phyloP scores from a whole-genome alignment of 176 grass and related monocot genomes.

The Microstegium vimineum region DNA sequence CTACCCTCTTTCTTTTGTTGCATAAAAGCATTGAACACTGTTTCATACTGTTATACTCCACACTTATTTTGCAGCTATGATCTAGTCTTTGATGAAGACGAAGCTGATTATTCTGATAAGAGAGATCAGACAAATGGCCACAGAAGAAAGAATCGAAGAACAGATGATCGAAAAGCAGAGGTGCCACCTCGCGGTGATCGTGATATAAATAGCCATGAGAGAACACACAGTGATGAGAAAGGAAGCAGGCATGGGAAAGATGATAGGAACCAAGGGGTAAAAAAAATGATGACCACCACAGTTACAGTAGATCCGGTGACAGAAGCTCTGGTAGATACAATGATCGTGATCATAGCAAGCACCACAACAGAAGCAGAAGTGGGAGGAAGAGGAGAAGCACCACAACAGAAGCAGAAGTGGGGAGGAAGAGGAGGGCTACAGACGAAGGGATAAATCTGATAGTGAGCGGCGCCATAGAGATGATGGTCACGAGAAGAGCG shows the following conservation, averaged over 20 bases:
- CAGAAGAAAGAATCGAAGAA: slow-evolving; percentile 44
- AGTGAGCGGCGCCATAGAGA: slow-evolving; percentile 38
- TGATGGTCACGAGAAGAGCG: slow-evolving; percentile 11
- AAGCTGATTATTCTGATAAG: slow-evolving; percentile 20
- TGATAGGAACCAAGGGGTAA: slow-evolving; percentile 16
- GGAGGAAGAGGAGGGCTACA: slow-evolving; percentile 28
- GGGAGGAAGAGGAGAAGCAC: too few species aligned
- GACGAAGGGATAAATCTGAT: slow-evolving; percentile 42
- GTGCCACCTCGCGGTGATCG: not conserved
- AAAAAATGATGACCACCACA: slow-evolving; percentile 32
- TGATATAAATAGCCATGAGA: slow-evolving; percentile 33
- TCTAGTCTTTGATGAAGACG: slow-evolving; percentile 73
- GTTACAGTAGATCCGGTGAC: slow-evolving; percentile 16
- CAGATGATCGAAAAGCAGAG: slow-evolving; percentile 38
- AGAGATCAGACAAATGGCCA: slow-evolving; percentile 29
- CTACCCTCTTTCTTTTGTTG: not conserved
- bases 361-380: slow-evolving; percentile 28
- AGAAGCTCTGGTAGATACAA: slow-evolving; percentile 28
- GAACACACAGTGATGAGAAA: slow-evolving; percentile 22
- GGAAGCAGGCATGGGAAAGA: slow-evolving; percentile 33
- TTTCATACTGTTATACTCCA: slow-evolving; percentile 12
- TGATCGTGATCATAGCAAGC: slow-evolving; percentile 41
- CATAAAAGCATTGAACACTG: not conserved
- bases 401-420: too few species aligned
- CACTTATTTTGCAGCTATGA: slow-evolving; percentile 64